These are phyloP conservation scores for Aspergillus quadricinctus DNA, from an alignment of 2,329 filamentous ascomycete species.

Conservation along the genomic window DNA sequence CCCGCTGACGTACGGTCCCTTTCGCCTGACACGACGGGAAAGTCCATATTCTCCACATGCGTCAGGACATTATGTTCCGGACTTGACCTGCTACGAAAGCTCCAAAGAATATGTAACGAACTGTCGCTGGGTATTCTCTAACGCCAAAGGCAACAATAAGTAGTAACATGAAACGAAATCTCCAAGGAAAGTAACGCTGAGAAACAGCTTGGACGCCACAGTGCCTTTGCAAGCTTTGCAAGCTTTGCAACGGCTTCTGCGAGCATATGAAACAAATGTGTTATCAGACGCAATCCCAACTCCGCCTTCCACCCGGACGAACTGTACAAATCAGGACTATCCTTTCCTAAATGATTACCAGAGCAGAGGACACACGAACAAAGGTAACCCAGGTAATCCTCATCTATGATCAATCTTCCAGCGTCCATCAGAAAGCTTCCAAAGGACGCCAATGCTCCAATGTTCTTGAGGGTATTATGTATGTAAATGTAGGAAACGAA, in stretches of 20 bases:
- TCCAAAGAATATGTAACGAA: neutral
- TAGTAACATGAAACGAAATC: conserved; percentile 19
- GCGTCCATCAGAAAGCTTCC: conserved; percentile 5
- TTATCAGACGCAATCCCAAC: conserved; percentile 11
- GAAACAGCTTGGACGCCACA: conserved; percentile 35
- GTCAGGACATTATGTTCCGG: no score
- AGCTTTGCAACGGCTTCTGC: conserved; percentile 2
- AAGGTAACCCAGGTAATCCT: neutral
- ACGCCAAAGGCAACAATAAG: conserved; percentile 23
- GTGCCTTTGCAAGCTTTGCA: conserved; percentile 16
- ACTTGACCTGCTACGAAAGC: neutral
- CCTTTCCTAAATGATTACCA: neutral
- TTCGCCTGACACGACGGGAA: no score
- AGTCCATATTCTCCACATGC: neutral
- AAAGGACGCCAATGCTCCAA: conserved; percentile 6
- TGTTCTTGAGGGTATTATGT: conserved; percentile 5
- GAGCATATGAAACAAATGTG: conserved; percentile 10
- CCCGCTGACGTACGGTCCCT: neutral
- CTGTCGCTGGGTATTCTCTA: conserved; percentile 33
- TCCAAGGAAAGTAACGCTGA: conserved; percentile 24
- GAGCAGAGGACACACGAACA: neutral
- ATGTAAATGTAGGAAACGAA: conserved; percentile 6
- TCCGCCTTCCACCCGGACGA: conserved; percentile 6
- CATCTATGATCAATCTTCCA: conserved; percentile 16
- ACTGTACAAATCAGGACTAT: conserved; percentile 7